These are phyloP conservation scores for Boletus pseudopeckii DNA, from an alignment of 768 basidiomycete species.

Conservation along the genomic window DNA sequence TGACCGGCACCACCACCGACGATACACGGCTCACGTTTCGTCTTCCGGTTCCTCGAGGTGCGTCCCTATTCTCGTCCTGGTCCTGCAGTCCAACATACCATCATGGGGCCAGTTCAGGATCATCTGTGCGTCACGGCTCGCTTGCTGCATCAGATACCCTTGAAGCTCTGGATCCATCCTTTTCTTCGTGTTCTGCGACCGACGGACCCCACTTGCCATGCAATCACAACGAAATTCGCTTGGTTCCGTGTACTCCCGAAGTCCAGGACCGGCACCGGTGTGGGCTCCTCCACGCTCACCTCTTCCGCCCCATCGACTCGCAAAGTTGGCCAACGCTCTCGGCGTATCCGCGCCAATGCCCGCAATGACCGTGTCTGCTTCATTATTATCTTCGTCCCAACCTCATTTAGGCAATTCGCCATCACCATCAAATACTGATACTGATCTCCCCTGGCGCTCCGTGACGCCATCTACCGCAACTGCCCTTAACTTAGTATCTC, in stretches of 20 bases:
- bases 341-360: constrained; percentile 77
- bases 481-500: constrained; percentile 37
- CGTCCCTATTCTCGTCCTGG: neutral
- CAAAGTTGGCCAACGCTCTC: constrained; percentile 81
- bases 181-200: neutral
- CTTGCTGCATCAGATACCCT: constrained; percentile 1
- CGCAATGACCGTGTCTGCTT: constrained; percentile 31
- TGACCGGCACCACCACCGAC: neutral
- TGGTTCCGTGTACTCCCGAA: constrained; percentile 9
- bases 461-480: constrained; percentile 46
- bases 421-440: constrained; percentile 27
- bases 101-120: neutral
- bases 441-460: constrained; percentile 44
- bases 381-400: constrained; percentile 10
- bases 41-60: constrained; percentile 10
- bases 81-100: neutral
- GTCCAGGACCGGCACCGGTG: constrained; percentile 8
- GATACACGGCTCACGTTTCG: neutral
- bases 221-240: constrained; percentile 14
- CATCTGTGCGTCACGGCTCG: constrained; percentile 2
- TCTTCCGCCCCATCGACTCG: constrained; percentile 71
- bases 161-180: constrained; percentile 6
- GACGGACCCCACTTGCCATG: constrained; percentile 7
- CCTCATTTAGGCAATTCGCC: constrained; percentile 14
- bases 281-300: constrained; percentile 73